Conservation (phyloP, 1,139 yeast species). For the Arxiozyma slooffiae region DNA sequence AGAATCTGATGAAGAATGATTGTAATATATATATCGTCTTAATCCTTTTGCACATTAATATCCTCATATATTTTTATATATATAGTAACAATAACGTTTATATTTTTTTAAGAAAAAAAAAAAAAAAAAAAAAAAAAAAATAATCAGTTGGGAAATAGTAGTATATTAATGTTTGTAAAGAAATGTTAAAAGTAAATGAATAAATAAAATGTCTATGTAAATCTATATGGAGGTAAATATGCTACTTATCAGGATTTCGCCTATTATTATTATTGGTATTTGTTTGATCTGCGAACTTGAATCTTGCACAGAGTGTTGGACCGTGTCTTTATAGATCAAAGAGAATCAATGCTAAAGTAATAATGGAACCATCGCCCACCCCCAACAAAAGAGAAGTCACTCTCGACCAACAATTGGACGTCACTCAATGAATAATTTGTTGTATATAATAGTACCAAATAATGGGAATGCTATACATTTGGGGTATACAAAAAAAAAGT, state of each 20-base stretch:
- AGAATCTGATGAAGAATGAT: conserved; percentile 27
- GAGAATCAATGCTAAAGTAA: conserved; percentile 40
- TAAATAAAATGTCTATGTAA: no score
- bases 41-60: not conserved
- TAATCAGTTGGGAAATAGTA: no score
- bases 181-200: not conserved
- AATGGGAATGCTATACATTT: conserved; percentile 54
- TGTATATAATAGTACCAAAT: conserved; percentile 45
- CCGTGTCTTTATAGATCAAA: conserved; percentile 41
- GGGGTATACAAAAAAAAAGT: conserved; percentile 44
- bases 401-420: conserved; percentile 56
- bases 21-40: not conserved
- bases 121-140: not conserved
- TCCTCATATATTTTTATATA: not conserved
- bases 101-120: not conserved
- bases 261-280: not conserved
- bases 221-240: not conserved
- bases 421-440: conserved; percentile 36
- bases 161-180: no score
- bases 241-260: not conserved
- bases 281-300: conserved; percentile 4
- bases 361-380: conserved; percentile 39
- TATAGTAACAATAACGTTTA: no score
- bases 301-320: conserved; percentile 35
- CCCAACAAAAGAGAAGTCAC: conserved; percentile 42